Conservation (phyloP, 73 alveolate species). For the Uronychia setigera region DNA sequence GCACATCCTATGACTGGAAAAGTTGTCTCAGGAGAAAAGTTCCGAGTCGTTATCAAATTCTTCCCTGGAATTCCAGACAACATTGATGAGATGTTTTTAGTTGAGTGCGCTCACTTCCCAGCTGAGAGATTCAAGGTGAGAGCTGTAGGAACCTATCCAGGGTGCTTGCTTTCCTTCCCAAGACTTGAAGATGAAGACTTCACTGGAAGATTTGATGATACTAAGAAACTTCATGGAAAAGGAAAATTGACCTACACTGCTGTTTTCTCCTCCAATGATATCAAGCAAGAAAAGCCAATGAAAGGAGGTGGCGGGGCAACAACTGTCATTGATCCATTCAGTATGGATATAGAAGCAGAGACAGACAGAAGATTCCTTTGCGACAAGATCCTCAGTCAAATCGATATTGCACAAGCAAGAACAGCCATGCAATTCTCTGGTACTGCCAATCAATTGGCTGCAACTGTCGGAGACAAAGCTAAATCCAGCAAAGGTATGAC, state of each 20-base stretch:
- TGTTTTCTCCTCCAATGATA: conserved; percentile 38
- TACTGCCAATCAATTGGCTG: not conserved
- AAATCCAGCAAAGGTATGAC: conserved; percentile 20
- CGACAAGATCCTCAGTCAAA: conserved; percentile 58
- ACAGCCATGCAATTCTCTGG: conserved; percentile 8
- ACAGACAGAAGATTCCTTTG: conserved; percentile 71
- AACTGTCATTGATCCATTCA: conserved; percentile 44
- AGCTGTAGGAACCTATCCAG: conserved; percentile 98
- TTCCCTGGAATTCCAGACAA: conserved; percentile 98
- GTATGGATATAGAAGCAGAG: conserved; percentile 71
- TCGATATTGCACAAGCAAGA: conserved; percentile 55
- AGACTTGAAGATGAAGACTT: conserved; percentile 91
- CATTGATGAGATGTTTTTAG: conserved; percentile 92
- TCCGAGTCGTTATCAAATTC: conserved; percentile 87
- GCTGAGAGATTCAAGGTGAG: conserved; percentile 92
- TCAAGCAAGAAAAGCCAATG: conserved; percentile 35
- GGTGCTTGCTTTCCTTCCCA: conserved; percentile 86
- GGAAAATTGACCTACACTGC: conserved; percentile 59
- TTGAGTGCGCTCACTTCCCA: conserved; percentile 97
- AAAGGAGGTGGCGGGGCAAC: conserved; percentile 10
- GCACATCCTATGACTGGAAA: conserved; percentile 84
- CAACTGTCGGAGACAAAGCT: conserved; percentile 18
- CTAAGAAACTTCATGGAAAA: conserved; percentile 59
- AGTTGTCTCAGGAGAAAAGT: conserved; percentile 95
- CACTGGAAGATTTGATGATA: conserved; percentile 84